Conservation (phyloP, 495 filamentous ascomycete genomes). For the Zalerion maritima region DNA sequence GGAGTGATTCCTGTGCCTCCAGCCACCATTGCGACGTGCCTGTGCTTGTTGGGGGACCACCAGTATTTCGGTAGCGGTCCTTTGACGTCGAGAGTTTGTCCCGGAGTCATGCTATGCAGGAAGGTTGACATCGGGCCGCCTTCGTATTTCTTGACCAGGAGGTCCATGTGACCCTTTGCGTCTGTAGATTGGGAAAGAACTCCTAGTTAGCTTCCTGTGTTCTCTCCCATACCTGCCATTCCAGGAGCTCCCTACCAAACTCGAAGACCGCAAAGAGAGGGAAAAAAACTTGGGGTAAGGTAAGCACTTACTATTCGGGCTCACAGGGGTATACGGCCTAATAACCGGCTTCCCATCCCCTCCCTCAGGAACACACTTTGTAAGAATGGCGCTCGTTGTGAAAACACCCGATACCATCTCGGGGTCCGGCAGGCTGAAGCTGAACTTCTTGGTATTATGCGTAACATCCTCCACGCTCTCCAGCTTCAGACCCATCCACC, state of each 20-base stretch:
- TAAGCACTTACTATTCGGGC: constrained; percentile 56
- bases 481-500: constrained; percentile 67
- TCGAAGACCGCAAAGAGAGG: neutral
- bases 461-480: constrained; percentile 63
- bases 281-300: neutral
- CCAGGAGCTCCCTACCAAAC: neutral
- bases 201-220: constrained; percentile 7
- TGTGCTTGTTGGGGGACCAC: constrained; percentile 86
- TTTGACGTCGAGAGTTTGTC: constrained; percentile 77
- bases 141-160: constrained; percentile 83
- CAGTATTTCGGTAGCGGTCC: constrained; percentile 90
- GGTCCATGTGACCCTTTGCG: constrained; percentile 63
- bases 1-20: constrained; percentile 95
- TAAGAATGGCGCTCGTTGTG: constrained; percentile 71
- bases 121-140: constrained; percentile 83
- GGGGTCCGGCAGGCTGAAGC: constrained; percentile 69
- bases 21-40: constrained; percentile 81
- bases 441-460: constrained; percentile 79
- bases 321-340: constrained; percentile 83
- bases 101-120: constrained; percentile 65
- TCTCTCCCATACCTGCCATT: neutral
- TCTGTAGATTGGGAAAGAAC: constrained; percentile 21
- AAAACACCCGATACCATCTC: constrained; percentile 69
- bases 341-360: constrained; percentile 73
- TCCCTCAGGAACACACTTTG: constrained; percentile 67